Conservation (phyloP, 768 basidiomycete species). For the Rossbeevera mucosa region DNA sequence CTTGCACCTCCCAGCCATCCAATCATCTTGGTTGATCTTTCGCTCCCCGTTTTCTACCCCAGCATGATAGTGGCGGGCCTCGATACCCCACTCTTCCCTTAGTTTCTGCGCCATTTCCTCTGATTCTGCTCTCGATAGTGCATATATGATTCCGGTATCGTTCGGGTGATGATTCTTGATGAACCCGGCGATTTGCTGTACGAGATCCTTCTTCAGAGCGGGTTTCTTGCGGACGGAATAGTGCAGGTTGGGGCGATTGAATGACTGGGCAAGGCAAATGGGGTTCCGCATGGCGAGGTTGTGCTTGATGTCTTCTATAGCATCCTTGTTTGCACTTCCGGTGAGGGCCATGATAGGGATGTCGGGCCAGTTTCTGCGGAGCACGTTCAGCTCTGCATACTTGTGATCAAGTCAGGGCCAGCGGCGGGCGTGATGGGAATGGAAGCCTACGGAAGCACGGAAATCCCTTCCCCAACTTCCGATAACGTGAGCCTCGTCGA, state of each 20-base stretch:
- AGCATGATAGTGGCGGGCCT: slow-evolving; percentile 84
- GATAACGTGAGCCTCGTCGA: slow-evolving; percentile 97
- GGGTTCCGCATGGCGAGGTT: slow-evolving; percentile 61
- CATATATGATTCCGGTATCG: slow-evolving; percentile 84
- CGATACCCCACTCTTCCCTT: slow-evolving; percentile 50
- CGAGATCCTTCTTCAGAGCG: slow-evolving; percentile 37
- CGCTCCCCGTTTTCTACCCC: slow-evolving; percentile 62
- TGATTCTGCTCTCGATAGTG: slow-evolving; percentile 63
- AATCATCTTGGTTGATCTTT: slow-evolving; percentile 56
- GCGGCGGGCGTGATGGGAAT: not conserved
- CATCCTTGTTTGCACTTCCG: slow-evolving; percentile 82
- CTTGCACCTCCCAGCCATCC: slow-evolving; percentile 66
- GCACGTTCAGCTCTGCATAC: slow-evolving; percentile 63
- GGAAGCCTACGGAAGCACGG: slow-evolving; percentile 62
- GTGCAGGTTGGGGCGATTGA: slow-evolving; percentile 88
- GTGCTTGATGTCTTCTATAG: slow-evolving; percentile 72
- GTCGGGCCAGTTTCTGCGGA: slow-evolving; percentile 70
- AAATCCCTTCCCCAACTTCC: slow-evolving; percentile 94
- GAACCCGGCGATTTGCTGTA: slow-evolving; percentile 63
- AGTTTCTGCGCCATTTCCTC: slow-evolving; percentile 76
- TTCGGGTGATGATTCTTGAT: slow-evolving; percentile 54
- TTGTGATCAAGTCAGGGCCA: slow-evolving; percentile 30
- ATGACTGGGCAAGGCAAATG: slow-evolving; percentile 67
- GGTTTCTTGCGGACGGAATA: slow-evolving; percentile 61
- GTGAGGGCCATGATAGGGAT: slow-evolving; percentile 96